A percentile compares a stretch with the other conserved stretches of the same genome.
These are phyloP conservation scores for Sclerotinia borealis DNA, from an alignment of 2,329 filamentous ascomycete species.

Conservation along the genomic window DNA sequence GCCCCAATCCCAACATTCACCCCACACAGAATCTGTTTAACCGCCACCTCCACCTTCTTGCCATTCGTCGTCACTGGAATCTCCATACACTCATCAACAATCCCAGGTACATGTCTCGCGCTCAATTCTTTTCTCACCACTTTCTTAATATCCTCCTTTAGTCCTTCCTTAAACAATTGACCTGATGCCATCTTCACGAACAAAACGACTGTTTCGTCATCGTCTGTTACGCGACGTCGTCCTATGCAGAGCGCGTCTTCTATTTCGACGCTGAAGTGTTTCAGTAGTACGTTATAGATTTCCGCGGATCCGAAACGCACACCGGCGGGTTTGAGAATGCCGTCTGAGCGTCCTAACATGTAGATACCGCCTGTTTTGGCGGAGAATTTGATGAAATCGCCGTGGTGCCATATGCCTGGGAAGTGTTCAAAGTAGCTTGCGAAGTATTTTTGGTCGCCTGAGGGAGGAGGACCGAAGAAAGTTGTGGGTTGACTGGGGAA, in stretches of 20 bases:
- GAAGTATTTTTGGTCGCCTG: conserved; percentile 67
- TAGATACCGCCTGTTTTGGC: conserved; percentile 68
- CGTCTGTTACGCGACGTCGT: conserved; percentile 46
- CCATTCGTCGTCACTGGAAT: conserved; percentile 92
- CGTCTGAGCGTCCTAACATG: conserved; percentile 90
- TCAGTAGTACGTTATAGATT: conserved; percentile 90
- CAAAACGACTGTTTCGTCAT: conserved; percentile 55
- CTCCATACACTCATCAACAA: conserved; percentile 70
- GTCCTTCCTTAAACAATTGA: conserved; percentile 46
- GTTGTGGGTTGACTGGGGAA: conserved; percentile 89
- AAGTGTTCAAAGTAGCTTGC: conserved; percentile 87
- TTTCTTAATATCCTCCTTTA: conserved; percentile 59
- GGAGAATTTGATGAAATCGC: conserved; percentile 77
- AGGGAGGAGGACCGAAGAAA: conserved; percentile 63
- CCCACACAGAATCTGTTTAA: conserved; percentile 92
- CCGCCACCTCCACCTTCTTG: conserved; percentile 96
- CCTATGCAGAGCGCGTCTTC: conserved; percentile 88
- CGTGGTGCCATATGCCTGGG: conserved; percentile 77
- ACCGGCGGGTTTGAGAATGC: conserved; percentile 85
- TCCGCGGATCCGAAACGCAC: conserved; percentile 91
- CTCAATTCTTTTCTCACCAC: conserved; percentile 73
- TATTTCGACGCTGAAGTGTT: conserved; percentile 71
- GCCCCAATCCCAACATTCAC: conserved; percentile 82
- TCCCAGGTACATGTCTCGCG: conserved; percentile 78
- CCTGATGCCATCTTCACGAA: conserved; percentile 68